Percentiles rank a stretch among this genome's conserved stretches.
Evolutionary conservation across 352 stramenopile species (phyloP).

Genomic region (Pythium brachiatum): DNA sequence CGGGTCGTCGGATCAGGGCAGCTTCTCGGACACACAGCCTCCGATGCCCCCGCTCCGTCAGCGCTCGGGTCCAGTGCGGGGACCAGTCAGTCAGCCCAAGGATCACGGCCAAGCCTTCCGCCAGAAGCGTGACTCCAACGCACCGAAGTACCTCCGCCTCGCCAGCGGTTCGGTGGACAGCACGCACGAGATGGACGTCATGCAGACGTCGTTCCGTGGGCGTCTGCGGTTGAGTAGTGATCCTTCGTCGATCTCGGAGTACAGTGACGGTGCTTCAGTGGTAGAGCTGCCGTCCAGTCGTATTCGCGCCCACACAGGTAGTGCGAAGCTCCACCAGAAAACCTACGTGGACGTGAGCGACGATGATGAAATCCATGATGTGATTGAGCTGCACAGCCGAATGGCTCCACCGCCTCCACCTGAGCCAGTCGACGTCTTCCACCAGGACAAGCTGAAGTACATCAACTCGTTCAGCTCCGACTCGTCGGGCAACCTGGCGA

Average conservation of each 20-base stretch:
- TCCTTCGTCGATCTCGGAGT: constrained; percentile 5
- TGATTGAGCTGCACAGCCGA: constrained; percentile 37
- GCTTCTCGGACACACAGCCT: constrained; percentile 7
- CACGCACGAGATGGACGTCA: constrained; percentile 17
- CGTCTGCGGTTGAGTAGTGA: constrained; percentile 20
- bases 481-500: constrained; percentile 23
- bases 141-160: neutral
- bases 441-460: constrained; percentile 65
- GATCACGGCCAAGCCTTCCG: neutral
- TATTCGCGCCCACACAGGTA: neutral
- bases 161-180: constrained; percentile 16
- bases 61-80: neutral
- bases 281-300: constrained; percentile 7
- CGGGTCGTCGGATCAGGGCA: constrained; percentile 17
- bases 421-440: constrained; percentile 34
- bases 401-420: constrained; percentile 24
- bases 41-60: constrained; percentile 7
- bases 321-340: neutral
- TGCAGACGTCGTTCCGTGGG: constrained; percentile 17
- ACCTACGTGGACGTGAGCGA: constrained; percentile 7
- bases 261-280: constrained; percentile 6
- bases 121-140: neutral
- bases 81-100: constrained; percentile 7
- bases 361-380: constrained; percentile 14
- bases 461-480: constrained; percentile 53